phyloP scores from a whole-genome alignment of 495 filamentous ascomycete species.

The Hypoxylon subgilvum region DNA sequence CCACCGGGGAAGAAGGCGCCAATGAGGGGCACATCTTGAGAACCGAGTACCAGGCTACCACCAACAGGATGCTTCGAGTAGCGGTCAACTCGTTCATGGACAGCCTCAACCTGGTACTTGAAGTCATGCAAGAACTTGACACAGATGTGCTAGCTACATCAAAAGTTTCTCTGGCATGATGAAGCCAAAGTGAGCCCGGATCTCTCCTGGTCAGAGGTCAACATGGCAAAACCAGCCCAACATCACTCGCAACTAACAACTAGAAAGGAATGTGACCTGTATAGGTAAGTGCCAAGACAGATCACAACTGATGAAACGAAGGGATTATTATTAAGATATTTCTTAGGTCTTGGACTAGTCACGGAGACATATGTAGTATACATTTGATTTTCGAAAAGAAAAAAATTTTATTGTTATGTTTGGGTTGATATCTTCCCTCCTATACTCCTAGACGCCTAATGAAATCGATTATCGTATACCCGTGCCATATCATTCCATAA shows the following conservation, averaged over 20 bases:
- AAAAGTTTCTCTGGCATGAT: constrained; percentile 13
- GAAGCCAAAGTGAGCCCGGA: background rate
- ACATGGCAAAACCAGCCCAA: background rate
- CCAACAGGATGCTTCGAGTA: constrained; percentile 94
- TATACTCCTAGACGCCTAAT: constrained; percentile 23
- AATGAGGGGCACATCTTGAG: constrained; percentile 64
- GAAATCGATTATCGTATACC: background rate
- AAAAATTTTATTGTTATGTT: constrained; percentile 19
- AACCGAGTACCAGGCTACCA: constrained; percentile 84
- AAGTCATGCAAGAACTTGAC: constrained; percentile 88
- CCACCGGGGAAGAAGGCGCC: constrained; percentile 36
- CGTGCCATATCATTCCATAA: background rate
- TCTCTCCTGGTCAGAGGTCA: background rate
- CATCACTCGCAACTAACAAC: background rate
- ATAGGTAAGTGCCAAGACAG: constrained; percentile 20
- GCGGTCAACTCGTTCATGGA: constrained; percentile 99
- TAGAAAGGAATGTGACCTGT: constrained; percentile 15
- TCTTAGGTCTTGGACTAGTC: background rate
- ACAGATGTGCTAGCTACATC: constrained; percentile 75
- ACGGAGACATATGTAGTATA: background rate
- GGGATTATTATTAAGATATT: constrained; percentile 12
- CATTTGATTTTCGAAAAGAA: background rate
- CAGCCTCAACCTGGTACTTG: constrained; percentile 78
- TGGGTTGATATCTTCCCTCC: background rate
- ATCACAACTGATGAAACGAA: constrained; percentile 9